Evolutionary conservation across 176 grass and related monocot genomes (phyloP).

Genomic region (Poa pratensis): DNA sequence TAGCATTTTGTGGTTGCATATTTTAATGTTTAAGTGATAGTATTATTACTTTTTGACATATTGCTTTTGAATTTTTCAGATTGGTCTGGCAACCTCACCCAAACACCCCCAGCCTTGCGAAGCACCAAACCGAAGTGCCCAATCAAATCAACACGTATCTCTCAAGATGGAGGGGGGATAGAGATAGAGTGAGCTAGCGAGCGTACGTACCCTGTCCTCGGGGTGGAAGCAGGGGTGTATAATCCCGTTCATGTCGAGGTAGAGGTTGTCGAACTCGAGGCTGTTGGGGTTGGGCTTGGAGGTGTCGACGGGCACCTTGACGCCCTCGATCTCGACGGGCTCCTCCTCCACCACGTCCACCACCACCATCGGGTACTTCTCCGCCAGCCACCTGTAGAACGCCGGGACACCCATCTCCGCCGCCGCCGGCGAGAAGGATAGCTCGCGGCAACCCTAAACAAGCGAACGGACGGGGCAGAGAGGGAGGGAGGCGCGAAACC

Average conservation of each 20-base stretch:
- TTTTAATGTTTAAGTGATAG: slow-evolving; percentile 21
- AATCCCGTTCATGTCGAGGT: slow-evolving; percentile 66
- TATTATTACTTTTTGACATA: slow-evolving; percentile 24
- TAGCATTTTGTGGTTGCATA: slow-evolving; percentile 4
- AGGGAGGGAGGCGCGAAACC: slow-evolving; percentile 20
- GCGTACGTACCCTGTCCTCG: slow-evolving; percentile 55
- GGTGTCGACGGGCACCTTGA: slow-evolving; percentile 78
- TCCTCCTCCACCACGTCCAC: slow-evolving; percentile 96
- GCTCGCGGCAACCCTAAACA: slow-evolving; percentile 52
- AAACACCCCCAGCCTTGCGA: background rate
- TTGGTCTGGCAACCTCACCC: slow-evolving; percentile 68
- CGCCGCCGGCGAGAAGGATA: background rate
- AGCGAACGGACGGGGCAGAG: background rate
- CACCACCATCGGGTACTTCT: slow-evolving; percentile 98
- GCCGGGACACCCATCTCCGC: slow-evolving; percentile 87
- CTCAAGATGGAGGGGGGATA: background rate
- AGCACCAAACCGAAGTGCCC: background rate
- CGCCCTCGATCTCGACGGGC: slow-evolving; percentile 80
- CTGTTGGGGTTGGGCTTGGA: slow-evolving; percentile 90
- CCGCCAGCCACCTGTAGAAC: slow-evolving; percentile 98
- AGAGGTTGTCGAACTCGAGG: slow-evolving; percentile 68
- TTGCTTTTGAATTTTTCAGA: slow-evolving; percentile 63
- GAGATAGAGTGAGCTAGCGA: background rate
- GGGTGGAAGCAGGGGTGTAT: slow-evolving; percentile 66
- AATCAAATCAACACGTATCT: slow-evolving; percentile 8